phyloP scores from a whole-genome alignment of 768 basidiomycete genomes.

The Rhodotorula diobovata region DNA sequence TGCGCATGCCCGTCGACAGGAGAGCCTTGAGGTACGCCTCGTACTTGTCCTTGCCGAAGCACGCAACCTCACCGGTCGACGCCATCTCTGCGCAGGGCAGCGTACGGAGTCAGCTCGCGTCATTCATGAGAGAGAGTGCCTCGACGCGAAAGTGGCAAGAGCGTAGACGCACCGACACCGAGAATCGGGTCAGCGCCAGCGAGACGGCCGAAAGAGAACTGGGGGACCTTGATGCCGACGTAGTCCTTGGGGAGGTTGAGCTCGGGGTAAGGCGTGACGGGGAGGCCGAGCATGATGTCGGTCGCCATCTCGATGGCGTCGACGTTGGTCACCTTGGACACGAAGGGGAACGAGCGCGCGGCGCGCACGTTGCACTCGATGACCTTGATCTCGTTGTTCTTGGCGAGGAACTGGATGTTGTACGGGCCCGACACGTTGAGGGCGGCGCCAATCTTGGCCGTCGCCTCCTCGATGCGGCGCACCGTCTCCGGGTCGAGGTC shows the following conservation, averaged over 20 bases:
- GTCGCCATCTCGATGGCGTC: constrained; percentile 99
- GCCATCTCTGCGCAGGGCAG: constrained; percentile 70
- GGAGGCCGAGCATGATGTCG: constrained; percentile 91
- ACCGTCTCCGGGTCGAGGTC: constrained; percentile 96
- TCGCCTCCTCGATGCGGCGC: constrained; percentile 91
- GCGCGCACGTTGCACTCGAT: constrained; percentile 99
- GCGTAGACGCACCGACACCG: constrained; percentile 58
- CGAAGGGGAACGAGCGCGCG: constrained; percentile 96
- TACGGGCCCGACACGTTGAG: constrained; percentile 97
- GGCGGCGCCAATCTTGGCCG: constrained; percentile 93
- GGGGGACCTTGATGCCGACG: constrained; percentile 98
- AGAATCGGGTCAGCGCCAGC: constrained; percentile 96
- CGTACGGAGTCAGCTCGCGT: too few relatives aligned
- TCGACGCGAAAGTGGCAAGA: too few relatives aligned
- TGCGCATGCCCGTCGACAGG: constrained; percentile 89
- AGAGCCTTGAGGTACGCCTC: constrained; percentile 97
- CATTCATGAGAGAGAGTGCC: too few relatives aligned
- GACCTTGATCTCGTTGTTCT: constrained; percentile 99
- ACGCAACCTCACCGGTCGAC: constrained; percentile 97
- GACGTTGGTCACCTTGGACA: constrained; percentile 94
- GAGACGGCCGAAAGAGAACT: constrained; percentile 94
- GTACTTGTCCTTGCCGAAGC: constrained; percentile 95
- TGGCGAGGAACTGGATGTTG: constrained; percentile 99
- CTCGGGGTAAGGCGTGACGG: constrained; percentile 86
- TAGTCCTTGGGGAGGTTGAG: constrained; percentile 81